Percentiles rank a stretch among this genome's conserved stretches.
Evolutionary conservation across 805 yeast genomes (phyloP).

Genomic region (Blastobotrys attinorum): DNA sequence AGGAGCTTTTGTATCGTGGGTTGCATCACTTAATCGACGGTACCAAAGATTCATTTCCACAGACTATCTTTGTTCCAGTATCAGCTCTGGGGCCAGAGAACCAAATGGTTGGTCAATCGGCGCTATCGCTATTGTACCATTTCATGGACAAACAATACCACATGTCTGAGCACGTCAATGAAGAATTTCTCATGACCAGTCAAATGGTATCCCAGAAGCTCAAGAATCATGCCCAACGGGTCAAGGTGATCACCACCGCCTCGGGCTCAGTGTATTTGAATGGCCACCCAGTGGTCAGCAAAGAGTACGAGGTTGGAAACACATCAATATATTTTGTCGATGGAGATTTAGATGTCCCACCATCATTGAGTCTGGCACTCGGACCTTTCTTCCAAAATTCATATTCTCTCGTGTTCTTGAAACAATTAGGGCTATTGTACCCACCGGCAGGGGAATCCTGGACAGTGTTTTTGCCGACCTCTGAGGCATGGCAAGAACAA

Average conservation of each 20-base stretch:
- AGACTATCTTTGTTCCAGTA: constrained; percentile 54
- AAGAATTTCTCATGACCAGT: constrained; percentile 27
- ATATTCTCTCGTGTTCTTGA: constrained; percentile 51
- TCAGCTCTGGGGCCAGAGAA: constrained; percentile 3
- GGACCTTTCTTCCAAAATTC: constrained; percentile 60
- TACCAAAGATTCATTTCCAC: constrained; percentile 32
- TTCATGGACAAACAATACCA: constrained; percentile 44
- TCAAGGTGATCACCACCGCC: constrained; percentile 37
- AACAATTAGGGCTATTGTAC: constrained; percentile 43
- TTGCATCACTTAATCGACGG: constrained; percentile 52
- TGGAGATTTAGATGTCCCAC: constrained; percentile 55
- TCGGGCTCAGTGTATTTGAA: constrained; percentile 38
- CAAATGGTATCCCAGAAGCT: constrained; percentile 37
- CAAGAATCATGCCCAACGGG: constrained; percentile 58
- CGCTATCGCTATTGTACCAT: constrained; percentile 49
- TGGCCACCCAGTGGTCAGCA: constrained; percentile 42
- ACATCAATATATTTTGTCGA: constrained; percentile 60
- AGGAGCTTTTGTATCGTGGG: constrained; percentile 58
- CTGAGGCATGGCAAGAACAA: constrained; percentile 58
- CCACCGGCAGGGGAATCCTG: constrained; percentile 56
- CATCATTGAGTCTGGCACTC: constrained; percentile 54
- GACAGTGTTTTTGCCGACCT: constrained; percentile 71
- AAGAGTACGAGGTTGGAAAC: constrained; percentile 47
- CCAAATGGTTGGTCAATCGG: constrained; percentile 12
- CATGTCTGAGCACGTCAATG: constrained; percentile 16